Conservation (phyloP, 2,329 filamentous ascomycete genomes). For the Microcyclosporella mali region DNA sequence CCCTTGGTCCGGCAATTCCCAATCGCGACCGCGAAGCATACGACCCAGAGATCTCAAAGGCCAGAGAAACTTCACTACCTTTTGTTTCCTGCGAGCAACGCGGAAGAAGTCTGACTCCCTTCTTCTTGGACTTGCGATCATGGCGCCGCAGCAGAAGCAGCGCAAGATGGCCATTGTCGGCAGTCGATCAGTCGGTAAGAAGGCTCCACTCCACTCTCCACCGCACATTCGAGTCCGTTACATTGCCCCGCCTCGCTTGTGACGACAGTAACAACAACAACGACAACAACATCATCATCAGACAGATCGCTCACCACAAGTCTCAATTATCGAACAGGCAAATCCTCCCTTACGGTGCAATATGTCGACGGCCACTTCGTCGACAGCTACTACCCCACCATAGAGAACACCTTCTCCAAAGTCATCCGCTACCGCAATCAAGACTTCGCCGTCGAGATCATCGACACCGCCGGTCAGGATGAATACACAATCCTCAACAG, state of each 20-base stretch:
- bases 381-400: constrained; percentile 97
- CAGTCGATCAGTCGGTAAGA: constrained; percentile 80
- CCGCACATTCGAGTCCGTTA: neutral
- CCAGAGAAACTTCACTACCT: too few species aligned
- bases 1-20: too few species aligned
- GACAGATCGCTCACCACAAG: neutral
- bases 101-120: too few species aligned
- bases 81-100: neutral
- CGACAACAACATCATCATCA: neutral
- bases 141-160: constrained; percentile 73
- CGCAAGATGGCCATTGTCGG: constrained; percentile 94
- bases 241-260: neutral
- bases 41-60: neutral
- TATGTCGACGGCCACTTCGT: constrained; percentile 98
- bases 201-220: neutral
- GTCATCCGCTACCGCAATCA: constrained; percentile 88
- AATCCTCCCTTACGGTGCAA: constrained; percentile 93
- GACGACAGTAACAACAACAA: neutral
- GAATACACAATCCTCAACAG: constrained; percentile 98
- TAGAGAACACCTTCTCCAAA: constrained; percentile 98
- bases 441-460: constrained; percentile 92
- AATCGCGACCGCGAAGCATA: neutral
- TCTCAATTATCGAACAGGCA: constrained; percentile 54
- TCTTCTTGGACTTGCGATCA: constrained; percentile 39
- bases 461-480: constrained; percentile 94